A percentile compares a stretch with the other conserved stretches of the same genome.
These are phyloP conservation scores for Rhododendron henanense DNA, from an alignment of 148 eudicot species.

Conservation along the genomic window DNA sequence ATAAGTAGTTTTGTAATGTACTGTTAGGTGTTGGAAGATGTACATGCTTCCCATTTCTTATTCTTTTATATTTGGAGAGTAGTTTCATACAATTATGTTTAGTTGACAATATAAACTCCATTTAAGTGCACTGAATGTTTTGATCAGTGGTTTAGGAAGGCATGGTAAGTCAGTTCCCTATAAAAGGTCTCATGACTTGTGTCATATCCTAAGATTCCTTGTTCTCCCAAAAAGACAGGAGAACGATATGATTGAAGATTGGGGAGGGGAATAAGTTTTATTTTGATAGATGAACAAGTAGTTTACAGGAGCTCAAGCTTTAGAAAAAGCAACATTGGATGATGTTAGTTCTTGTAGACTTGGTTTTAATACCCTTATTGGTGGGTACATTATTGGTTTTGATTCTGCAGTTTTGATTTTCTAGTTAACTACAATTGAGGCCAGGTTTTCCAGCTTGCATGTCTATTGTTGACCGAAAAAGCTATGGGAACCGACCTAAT, in stretches of 20 bases:
- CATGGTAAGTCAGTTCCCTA: neutral
- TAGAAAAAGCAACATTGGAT: neutral
- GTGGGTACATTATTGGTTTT: neutral
- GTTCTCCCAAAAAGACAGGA: neutral
- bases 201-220: neutral
- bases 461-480: neutral
- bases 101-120: neutral
- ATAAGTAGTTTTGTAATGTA: neutral
- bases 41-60: neutral
- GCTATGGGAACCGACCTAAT: too few species aligned
- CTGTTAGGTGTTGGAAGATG: neutral
- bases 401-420: neutral
- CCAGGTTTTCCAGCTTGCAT: neutral
- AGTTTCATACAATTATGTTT: neutral
- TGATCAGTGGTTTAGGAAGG: neutral
- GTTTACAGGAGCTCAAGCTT: neutral
- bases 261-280: neutral
- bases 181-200: neutral
- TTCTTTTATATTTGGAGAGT: neutral
- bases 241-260: neutral
- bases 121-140: neutral
- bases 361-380: neutral
- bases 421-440: neutral
- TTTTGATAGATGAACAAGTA: neutral
- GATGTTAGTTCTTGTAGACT: neutral